Conservation (phyloP, 2,329 filamentous ascomycete species). For the Cercospora beticola region DNA sequence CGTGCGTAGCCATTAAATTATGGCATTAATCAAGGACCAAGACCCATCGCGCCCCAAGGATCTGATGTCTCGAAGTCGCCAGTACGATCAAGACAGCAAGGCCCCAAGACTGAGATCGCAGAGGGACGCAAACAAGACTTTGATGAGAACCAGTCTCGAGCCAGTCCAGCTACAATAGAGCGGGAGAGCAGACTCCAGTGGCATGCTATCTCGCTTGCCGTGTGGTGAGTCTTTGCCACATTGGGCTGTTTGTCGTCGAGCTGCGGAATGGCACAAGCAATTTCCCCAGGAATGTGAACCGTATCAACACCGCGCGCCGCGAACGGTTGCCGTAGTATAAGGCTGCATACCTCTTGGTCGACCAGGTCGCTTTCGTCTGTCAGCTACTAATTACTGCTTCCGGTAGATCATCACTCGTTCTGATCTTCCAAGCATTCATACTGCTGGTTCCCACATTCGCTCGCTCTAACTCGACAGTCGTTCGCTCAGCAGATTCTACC, state of each 20-base stretch:
- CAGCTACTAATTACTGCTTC: constrained; percentile 25
- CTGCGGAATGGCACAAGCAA: constrained; percentile 20
- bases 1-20: background rate
- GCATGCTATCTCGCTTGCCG: constrained; percentile 16
- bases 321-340: constrained; percentile 25
- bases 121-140: background rate
- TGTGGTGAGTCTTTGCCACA: constrained; percentile 7
- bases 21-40: background rate
- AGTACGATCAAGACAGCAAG: background rate
- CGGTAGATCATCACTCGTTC: constrained; percentile 25
- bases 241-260: constrained; percentile 16
- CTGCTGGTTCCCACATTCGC: constrained; percentile 18
- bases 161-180: background rate
- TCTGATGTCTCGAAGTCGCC: background rate
- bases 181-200: background rate
- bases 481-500: constrained; percentile 14
- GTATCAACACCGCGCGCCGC: constrained; percentile 22
- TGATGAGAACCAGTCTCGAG: background rate
- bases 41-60: background rate
- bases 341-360: constrained; percentile 21
- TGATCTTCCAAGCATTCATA: constrained; percentile 17
- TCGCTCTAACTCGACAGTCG: constrained; percentile 14
- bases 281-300: constrained; percentile 22
- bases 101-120: background rate
- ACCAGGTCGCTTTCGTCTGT: constrained; percentile 22